Conservation (phyloP, 2,329 filamentous ascomycete genomes). For the Penicillium sp. region DNA sequence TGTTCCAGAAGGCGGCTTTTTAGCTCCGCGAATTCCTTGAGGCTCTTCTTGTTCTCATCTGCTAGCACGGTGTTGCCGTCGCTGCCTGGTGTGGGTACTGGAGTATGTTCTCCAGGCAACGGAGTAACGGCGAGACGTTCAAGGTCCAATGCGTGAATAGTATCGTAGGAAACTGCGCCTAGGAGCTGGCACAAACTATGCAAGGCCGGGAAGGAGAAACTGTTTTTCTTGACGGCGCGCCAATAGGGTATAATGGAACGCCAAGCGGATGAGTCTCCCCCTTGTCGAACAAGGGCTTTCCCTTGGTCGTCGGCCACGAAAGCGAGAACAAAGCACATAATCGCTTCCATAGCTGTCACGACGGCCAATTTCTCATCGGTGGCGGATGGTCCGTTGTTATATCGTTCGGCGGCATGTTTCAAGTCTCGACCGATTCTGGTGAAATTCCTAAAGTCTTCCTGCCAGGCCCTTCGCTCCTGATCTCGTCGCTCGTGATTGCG, state of each 20-base stretch:
- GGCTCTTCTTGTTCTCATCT: slow-evolving; percentile 46
- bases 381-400: slow-evolving; percentile 39
- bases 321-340: slow-evolving; percentile 56
- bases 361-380: slow-evolving; percentile 47
- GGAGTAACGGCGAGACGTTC: slow-evolving; percentile 51
- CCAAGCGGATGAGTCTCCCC: slow-evolving; percentile 53
- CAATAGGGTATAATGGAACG: slow-evolving; percentile 55
- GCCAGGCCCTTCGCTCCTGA: slow-evolving; percentile 50
- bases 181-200: slow-evolving; percentile 53
- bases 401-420: slow-evolving; percentile 53
- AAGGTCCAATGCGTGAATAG: slow-evolving; percentile 53
- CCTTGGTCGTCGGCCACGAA: slow-evolving; percentile 52
- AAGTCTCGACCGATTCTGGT: slow-evolving; percentile 52
- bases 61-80: slow-evolving; percentile 47
- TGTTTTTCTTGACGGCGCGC: slow-evolving; percentile 51
- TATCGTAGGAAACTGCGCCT: slow-evolving; percentile 54
- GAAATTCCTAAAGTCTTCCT: slow-evolving; percentile 51
- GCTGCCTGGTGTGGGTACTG: slow-evolving; percentile 52
- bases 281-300: slow-evolving; percentile 44
- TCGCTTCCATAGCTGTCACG: slow-evolving; percentile 51
- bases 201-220: slow-evolving; percentile 48
- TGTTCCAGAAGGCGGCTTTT: slow-evolving; percentile 49
- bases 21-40: slow-evolving; percentile 49
- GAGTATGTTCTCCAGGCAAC: slow-evolving; percentile 47
- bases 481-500: slow-evolving; percentile 46